Conservation (phyloP, 2,329 filamentous ascomycete genomes). For the Aspergillus niger region DNA sequence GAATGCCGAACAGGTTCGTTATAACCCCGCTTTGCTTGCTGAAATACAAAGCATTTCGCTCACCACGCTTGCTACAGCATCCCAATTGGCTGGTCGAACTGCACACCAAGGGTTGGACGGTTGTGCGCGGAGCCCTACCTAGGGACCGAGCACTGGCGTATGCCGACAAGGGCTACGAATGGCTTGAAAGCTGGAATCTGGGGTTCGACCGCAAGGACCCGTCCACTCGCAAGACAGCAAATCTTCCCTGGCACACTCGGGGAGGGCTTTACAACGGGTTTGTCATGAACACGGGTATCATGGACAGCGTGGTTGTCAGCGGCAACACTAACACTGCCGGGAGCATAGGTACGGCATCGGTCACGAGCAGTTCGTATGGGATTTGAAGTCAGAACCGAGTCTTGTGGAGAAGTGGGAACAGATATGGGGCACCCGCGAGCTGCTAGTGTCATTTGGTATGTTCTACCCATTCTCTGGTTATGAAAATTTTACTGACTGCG, state of each 20-base stretch:
- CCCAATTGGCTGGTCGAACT: background rate
- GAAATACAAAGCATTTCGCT: too few species aligned
- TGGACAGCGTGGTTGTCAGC: background rate
- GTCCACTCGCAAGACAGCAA: background rate
- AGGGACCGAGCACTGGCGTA: background rate
- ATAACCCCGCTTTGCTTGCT: too few species aligned
- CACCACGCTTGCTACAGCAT: too few species aligned
- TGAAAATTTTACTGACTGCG: background rate
- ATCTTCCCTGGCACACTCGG: background rate
- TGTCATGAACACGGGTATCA: background rate
- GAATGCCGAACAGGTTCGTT: too few species aligned
- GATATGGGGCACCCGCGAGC: background rate
- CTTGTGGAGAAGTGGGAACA: background rate
- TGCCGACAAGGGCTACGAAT: background rate
- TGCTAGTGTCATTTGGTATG: background rate
- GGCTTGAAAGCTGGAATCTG: background rate
- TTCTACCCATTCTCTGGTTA: too few species aligned
- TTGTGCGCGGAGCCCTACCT: background rate
- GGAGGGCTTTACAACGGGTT: background rate
- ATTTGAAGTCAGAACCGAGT: background rate
- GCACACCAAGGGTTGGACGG: background rate
- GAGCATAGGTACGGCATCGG: background rate
- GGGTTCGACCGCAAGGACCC: slow-evolving; percentile 1
- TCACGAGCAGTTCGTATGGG: slow-evolving; percentile 2
- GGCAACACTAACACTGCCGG: background rate